Conservation (phyloP, 164 flowering plant genomes). For the Dillenia suffruticosa region DNA sequence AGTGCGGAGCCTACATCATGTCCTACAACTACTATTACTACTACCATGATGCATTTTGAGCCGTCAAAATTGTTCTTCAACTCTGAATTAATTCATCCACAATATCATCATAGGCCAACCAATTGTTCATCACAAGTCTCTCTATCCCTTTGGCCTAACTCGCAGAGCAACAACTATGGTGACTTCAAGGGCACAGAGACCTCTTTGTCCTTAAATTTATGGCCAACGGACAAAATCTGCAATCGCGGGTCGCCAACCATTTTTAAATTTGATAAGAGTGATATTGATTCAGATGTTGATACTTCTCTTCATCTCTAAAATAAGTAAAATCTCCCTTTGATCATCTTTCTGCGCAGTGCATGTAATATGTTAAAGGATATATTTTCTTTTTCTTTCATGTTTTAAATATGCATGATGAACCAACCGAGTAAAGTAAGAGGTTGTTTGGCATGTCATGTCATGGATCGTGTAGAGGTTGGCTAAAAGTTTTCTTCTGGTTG, state of each 20-base stretch:
- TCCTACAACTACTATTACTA: not conserved
- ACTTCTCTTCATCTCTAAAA: constrained; percentile 68
- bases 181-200: not conserved
- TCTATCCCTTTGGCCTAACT: constrained; percentile 24
- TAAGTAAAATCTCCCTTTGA: constrained; percentile 45
- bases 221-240: constrained; percentile 4
- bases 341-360: not conserved
- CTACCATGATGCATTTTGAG: constrained; percentile 10
- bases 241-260: constrained; percentile 10
- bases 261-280: constrained; percentile 16
- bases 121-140: constrained; percentile 3
- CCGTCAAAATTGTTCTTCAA: constrained; percentile 23
- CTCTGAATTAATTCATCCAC: constrained; percentile 23
- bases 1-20: constrained; percentile 20
- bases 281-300: constrained; percentile 45
- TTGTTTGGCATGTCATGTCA: too few species aligned
- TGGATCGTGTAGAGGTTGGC: too few species aligned
- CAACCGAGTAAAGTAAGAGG: too few species aligned
- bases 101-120: not conserved
- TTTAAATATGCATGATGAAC: too few species aligned
- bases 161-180: constrained; percentile 1
- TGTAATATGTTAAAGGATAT: too few species aligned
- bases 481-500: too few species aligned
- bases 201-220: constrained; percentile 2
- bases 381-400: too few species aligned